A percentile compares a stretch with the other conserved stretches of the same genome.
Conservation (phyloP, 495 filamentous ascomycete species). For the Oidiodendron maius region DNA sequence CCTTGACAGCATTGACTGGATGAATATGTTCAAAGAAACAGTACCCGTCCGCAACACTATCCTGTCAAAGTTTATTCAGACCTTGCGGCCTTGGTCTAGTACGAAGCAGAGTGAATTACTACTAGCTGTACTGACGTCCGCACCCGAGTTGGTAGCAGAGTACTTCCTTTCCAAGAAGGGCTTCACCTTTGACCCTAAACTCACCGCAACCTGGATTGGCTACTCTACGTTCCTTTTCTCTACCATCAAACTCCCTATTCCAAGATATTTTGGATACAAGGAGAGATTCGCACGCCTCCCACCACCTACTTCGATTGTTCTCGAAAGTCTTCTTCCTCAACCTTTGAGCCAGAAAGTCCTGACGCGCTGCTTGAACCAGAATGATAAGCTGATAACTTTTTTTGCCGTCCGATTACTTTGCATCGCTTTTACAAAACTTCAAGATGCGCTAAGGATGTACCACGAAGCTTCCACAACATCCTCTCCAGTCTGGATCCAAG, state of each 20-base stretch:
- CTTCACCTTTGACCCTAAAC: constrained; percentile 86
- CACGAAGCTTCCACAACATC: constrained; percentile 36
- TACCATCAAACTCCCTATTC: constrained; percentile 65
- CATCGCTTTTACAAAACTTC: constrained; percentile 72
- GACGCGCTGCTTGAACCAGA: constrained; percentile 70
- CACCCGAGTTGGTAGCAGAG: constrained; percentile 77
- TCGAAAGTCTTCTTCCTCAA: constrained; percentile 83
- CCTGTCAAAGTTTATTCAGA: constrained; percentile 68
- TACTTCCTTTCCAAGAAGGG: constrained; percentile 76
- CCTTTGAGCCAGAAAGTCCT: constrained; percentile 73
- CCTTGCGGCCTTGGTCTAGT: constrained; percentile 78
- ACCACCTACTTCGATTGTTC: constrained; percentile 65
- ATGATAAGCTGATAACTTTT: constrained; percentile 66
- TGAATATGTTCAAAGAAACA: constrained; percentile 55
- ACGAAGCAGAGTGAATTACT: constrained; percentile 75
- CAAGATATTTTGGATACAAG: constrained; percentile 54
- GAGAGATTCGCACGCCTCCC: constrained; percentile 50
- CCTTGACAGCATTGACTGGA: constrained; percentile 60
- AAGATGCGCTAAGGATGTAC: constrained; percentile 48
- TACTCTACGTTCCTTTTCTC: constrained; percentile 84
- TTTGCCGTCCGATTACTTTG: constrained; percentile 75
- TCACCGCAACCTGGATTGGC: constrained; percentile 88
- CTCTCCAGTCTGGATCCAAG: constrained; percentile 57
- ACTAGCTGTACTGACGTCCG: constrained; percentile 68
- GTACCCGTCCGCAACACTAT: constrained; percentile 71